Conservation (phyloP, 2,329 filamentous ascomycete genomes). For the Venturia carpophila region DNA sequence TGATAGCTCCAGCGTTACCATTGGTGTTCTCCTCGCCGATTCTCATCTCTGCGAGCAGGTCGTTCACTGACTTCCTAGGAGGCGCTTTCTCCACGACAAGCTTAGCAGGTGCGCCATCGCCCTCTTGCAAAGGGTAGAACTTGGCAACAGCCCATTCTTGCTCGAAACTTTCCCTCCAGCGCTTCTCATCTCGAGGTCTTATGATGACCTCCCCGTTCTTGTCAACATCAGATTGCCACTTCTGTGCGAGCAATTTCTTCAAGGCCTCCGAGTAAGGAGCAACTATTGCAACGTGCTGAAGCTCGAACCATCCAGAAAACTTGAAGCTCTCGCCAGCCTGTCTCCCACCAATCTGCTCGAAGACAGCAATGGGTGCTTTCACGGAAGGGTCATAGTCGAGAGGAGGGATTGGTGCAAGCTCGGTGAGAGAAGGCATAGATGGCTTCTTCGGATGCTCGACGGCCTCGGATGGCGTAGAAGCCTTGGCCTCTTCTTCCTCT, state of each 20-base stretch:
- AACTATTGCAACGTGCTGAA: conserved; percentile 24
- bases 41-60: conserved; percentile 25
- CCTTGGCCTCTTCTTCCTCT: not conserved
- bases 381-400: conserved; percentile 4
- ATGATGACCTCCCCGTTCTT: conserved; percentile 20
- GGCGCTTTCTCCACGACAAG: conserved; percentile 22
- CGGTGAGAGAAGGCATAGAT: not conserved
- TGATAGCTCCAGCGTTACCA: not conserved
- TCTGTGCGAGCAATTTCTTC: conserved; percentile 27
- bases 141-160: conserved; percentile 28
- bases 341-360: conserved; percentile 21
- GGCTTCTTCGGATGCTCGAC: not conserved
- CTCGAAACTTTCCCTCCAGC: conserved; percentile 25
- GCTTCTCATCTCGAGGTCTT: conserved; percentile 20
- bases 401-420: conserved; percentile 3
- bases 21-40: conserved; percentile 18
- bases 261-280: conserved; percentile 23
- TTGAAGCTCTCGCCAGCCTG: conserved; percentile 18
- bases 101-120: conserved; percentile 22
- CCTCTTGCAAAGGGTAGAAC: conserved; percentile 24
- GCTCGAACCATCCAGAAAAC: conserved; percentile 25
- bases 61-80: conserved; percentile 25
- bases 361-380: conserved; percentile 23
- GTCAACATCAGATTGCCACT: conserved; percentile 23
- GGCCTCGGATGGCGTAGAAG: not conserved